These are phyloP conservation scores for Xanthoparmelia taractica DNA, from an alignment of 495 filamentous ascomycete species.

Conservation along the genomic window DNA sequence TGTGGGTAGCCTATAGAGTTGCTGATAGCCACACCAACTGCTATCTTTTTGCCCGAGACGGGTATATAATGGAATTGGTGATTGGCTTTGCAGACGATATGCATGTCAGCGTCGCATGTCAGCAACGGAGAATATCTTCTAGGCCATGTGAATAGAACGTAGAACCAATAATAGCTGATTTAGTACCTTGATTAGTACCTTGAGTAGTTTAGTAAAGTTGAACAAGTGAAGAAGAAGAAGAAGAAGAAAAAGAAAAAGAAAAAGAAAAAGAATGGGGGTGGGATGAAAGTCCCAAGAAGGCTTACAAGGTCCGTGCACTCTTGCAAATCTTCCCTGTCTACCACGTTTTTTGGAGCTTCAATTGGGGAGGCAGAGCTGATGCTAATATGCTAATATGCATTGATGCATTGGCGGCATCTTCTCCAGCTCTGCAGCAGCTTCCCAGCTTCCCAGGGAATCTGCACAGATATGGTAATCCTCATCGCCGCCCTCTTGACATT, in stretches of 20 bases:
- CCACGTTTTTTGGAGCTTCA: conserved; percentile 1
- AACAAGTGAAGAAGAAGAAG: background rate
- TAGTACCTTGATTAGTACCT: too few relatives aligned
- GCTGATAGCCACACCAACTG: background rate
- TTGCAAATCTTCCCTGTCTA: background rate
- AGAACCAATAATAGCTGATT: too few relatives aligned
- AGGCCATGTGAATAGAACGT: too few relatives aligned
- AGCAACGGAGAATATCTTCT: background rate
- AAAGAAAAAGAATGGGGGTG: background rate
- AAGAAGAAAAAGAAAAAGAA: background rate
- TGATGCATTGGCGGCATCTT: too few relatives aligned
- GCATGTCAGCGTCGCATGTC: background rate
- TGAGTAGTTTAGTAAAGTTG: background rate
- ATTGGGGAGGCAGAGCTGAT: too few relatives aligned
- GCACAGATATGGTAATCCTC: too few relatives aligned
- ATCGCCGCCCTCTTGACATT: background rate
- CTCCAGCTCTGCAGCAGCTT: background rate
- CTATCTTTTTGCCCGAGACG: background rate
- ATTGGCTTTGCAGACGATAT: background rate
- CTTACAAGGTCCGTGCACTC: background rate
- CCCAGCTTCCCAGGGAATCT: background rate
- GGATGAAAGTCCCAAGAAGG: background rate
- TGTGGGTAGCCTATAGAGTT: background rate
- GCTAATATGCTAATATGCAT: background rate
- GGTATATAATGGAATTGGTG: background rate